phyloP scores from a whole-genome alignment of 306 rosid species.

The Trifolium subterraneum region DNA sequence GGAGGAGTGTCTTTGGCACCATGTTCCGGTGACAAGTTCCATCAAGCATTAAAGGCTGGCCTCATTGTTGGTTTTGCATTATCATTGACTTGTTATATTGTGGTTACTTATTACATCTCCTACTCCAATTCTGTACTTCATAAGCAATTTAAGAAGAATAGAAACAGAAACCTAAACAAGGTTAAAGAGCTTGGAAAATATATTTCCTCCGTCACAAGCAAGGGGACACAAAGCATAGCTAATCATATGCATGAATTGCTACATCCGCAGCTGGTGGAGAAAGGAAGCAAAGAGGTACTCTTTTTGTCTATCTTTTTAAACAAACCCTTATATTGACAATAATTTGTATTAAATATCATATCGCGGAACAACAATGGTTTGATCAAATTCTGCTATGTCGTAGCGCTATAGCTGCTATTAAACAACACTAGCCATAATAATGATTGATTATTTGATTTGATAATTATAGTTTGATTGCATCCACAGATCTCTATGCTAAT shows the following conservation, averaged over 20 bases:
- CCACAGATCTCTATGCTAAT: not conserved
- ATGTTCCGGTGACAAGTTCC: not conserved
- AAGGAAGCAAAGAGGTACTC: not conserved
- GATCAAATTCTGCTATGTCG: too few relatives aligned
- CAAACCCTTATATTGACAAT: too few relatives aligned
- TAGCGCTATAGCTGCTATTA: too few relatives aligned
- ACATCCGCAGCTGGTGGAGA: not conserved
- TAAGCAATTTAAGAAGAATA: not conserved
- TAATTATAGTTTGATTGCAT: not conserved
- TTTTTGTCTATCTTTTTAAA: too few relatives aligned
- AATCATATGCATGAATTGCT: not conserved
- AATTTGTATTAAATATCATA: too few relatives aligned
- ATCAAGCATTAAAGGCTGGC: not conserved
- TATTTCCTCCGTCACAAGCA: not conserved
- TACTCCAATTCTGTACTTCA: not conserved
- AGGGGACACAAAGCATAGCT: not conserved
- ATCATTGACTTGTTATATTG: not conserved
- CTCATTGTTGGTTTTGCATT: slow-evolving; percentile 34
- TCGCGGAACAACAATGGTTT: too few relatives aligned
- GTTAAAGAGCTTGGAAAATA: not conserved
- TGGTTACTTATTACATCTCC: not conserved
- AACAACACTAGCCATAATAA: too few relatives aligned
- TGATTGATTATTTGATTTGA: too few relatives aligned
- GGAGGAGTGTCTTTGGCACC: slow-evolving; percentile 30
- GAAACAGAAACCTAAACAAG: not conserved